Conservation (phyloP, 1,139 yeast species). For the Candida tropicalis region DNA sequence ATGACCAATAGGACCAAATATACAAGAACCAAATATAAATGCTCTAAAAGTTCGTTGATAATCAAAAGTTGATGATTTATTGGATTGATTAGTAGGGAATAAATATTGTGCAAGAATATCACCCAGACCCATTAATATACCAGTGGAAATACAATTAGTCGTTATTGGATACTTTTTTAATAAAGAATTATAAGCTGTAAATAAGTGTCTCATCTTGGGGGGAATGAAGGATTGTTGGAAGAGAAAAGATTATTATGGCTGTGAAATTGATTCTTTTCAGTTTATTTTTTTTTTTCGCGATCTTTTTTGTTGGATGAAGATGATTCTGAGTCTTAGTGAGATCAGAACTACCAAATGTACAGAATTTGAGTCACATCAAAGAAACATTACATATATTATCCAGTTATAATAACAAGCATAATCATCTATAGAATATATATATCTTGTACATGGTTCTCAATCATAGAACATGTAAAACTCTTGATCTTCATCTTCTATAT, state of each 20-base stretch:
- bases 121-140: slow-evolving; percentile 69
- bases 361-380: too few relatives aligned
- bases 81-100: slow-evolving; percentile 33
- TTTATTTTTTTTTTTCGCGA: too few relatives aligned
- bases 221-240: background rate
- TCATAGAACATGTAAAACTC: slow-evolving; percentile 33
- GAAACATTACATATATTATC: too few relatives aligned
- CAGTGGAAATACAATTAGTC: slow-evolving; percentile 58
- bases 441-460: slow-evolving; percentile 5
- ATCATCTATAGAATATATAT: too few relatives aligned
- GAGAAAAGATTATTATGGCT: background rate
- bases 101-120: slow-evolving; percentile 69
- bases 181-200: slow-evolving; percentile 16
- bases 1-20: slow-evolving; percentile 45
- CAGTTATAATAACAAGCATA: too few relatives aligned
- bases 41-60: slow-evolving; percentile 53
- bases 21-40: slow-evolving; percentile 38
- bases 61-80: slow-evolving; percentile 9
- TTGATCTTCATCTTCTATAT: slow-evolving; percentile 37
- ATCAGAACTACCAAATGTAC: too few relatives aligned
- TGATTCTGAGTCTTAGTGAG: too few relatives aligned
- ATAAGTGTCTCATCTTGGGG: background rate
- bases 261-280: background rate
- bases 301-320: too few relatives aligned
- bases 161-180: slow-evolving; percentile 50